phyloP scores from a whole-genome alignment of 2,329 filamentous ascomycete species.

The Pseudogymnoascus verrucosus region DNA sequence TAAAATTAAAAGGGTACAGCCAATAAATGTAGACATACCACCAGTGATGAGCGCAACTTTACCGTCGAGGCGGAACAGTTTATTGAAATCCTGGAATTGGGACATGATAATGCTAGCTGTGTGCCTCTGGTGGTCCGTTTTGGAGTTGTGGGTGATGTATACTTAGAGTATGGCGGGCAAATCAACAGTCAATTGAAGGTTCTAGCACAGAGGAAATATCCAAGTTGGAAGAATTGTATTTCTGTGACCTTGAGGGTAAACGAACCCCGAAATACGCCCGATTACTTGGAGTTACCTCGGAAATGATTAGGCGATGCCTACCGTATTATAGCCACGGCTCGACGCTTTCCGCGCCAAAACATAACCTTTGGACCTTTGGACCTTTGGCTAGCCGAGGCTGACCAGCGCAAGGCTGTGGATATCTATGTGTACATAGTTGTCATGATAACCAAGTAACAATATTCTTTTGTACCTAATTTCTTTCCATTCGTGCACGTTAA shows the following conservation, averaged over 20 bases:
- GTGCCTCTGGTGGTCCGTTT: neutral
- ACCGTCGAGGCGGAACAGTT: conserved; percentile 17
- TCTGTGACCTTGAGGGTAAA: neutral
- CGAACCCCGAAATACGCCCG: neutral
- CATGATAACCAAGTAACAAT: neutral
- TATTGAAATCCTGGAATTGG: conserved; percentile 17
- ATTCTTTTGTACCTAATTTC: neutral
- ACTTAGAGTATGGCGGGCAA: neutral
- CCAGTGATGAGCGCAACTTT: conserved; percentile 27
- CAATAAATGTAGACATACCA: conserved; percentile 14
- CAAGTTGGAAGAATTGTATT: neutral
- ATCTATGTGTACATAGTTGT: neutral
- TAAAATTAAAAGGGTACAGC: neutral
- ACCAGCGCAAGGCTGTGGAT: neutral
- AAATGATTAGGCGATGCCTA: neutral
- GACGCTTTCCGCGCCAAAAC: neutral
- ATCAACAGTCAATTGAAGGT: neutral
- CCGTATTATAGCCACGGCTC: neutral
- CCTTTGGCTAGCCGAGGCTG: neutral
- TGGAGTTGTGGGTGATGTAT: neutral
- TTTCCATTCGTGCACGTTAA: neutral
- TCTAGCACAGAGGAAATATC: neutral
- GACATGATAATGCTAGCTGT: conserved; percentile 14
- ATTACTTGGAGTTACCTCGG: neutral
- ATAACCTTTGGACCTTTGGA: neutral